Conservation (phyloP, 2,329 filamentous ascomycete species). For the Remersonia thermophila region DNA sequence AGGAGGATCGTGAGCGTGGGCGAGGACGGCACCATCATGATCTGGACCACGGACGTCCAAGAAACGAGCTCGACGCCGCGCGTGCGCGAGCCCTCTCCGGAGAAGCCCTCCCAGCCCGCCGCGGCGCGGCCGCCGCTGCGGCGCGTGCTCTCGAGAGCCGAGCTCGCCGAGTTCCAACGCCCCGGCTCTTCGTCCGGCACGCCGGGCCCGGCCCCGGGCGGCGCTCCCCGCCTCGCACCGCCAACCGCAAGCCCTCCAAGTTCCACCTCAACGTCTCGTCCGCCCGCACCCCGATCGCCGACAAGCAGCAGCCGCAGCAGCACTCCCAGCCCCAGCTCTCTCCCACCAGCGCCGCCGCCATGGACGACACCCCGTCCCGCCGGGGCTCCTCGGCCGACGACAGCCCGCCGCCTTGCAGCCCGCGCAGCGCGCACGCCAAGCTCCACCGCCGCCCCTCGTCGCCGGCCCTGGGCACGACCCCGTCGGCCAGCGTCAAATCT, state of each 20-base stretch:
- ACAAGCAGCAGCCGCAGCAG: constrained; percentile 25
- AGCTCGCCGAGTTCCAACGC: constrained; percentile 67
- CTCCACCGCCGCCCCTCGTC: constrained; percentile 41
- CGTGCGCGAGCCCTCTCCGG: constrained; percentile 42
- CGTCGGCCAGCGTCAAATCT: constrained; percentile 18
- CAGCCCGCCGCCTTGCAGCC: constrained; percentile 38
- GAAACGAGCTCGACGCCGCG: constrained; percentile 29
- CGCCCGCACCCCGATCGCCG: constrained; percentile 28
- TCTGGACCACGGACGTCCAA: constrained; percentile 51
- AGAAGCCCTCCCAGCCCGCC: constrained; percentile 33
- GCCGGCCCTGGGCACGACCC: constrained; percentile 32
- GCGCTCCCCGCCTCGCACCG: constrained; percentile 41
- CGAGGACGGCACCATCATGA: constrained; percentile 72
- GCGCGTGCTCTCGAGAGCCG: constrained; percentile 74
- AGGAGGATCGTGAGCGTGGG: constrained; percentile 60
- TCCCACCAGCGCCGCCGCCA: constrained; percentile 10
- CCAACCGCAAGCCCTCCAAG: constrained; percentile 43
- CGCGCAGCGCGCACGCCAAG: constrained; percentile 26
- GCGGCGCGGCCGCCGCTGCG: constrained; percentile 62
- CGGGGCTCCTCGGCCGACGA: constrained; percentile 31
- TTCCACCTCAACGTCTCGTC: constrained; percentile 29
- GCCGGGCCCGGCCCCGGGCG: constrained; percentile 29
- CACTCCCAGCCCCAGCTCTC: constrained; percentile 28
- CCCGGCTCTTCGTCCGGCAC: constrained; percentile 21
- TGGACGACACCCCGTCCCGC: constrained; percentile 36